Base-by-base conservation (phyloP, 2,329 filamentous ascomycete species). In the Kalmusia sp. region DNA sequence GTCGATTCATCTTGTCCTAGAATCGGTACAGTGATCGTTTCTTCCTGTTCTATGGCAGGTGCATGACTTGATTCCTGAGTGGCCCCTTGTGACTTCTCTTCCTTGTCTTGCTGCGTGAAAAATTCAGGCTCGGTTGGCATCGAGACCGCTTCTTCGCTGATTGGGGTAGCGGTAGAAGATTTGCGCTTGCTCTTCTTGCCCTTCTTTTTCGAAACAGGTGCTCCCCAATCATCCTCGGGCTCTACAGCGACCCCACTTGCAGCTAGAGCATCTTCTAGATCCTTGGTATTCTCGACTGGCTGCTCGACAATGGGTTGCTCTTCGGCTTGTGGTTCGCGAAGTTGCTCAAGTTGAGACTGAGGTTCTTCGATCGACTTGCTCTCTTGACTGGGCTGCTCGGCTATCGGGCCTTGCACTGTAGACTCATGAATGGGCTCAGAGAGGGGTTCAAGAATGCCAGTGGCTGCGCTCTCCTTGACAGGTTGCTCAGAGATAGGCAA, bases 161-260 rank as follows among this genome's bases (percentile, higher is more conserved):
- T 9, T 3, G 44, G n/a, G 3, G 28, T 21, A 38, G 44, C 44
- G 4, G 37, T 8, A 37, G 44, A 47, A 11, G 31, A 24, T 37
- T 59, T 62, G 43, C 55, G 53, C 51, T 64, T 65, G 40, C 46
- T 50, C 37, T 66, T 64, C 52, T 63, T 65, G 41, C 15, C 39
- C 33, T 65, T 59, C 52, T 67, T 64, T 41, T 64, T 64, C 7
- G 60, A 60, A 17, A 52, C 39, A 33, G 51, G 19, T 14, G 52
- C 21, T 3, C 50, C 47, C 48, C 37, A 44, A 7, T 54, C 35
- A 19, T 59, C 53, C 14, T 58, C 57, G 0, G 19, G 14, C 22
- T 24, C 28, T 12, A 17, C 37, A 9, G 33, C 14, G 17, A 6
- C 40, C 31, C 22, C 24, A n/a, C n/a, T 24, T 8, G 17, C 14